phyloP scores from a whole-genome alignment of 495 filamentous ascomycete species.

The Neurospora sp. region DNA sequence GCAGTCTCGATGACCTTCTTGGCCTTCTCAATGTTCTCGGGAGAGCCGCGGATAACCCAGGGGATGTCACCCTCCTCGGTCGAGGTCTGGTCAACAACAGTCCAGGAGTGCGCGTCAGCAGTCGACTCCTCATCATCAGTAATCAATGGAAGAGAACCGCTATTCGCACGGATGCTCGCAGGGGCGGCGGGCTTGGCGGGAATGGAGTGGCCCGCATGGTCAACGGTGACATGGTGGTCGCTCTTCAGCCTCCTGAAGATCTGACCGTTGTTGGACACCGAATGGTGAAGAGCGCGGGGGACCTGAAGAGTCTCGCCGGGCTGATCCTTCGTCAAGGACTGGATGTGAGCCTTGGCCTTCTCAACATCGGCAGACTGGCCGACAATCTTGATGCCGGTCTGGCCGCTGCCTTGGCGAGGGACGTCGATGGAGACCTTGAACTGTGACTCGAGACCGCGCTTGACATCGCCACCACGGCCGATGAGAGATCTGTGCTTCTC shows the following conservation, averaged over 20 bases:
- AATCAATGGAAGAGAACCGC: conserved; percentile 66
- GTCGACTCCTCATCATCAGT: conserved; percentile 63
- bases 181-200: conserved; percentile 52
- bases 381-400: conserved; percentile 73
- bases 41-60: conserved; percentile 75
- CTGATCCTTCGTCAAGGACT: conserved; percentile 68
- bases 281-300: conserved; percentile 70
- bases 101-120: conserved; percentile 66
- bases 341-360: conserved; percentile 75
- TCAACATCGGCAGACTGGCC: conserved; percentile 70
- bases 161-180: conserved; percentile 36
- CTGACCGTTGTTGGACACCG: conserved; percentile 76
- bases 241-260: conserved; percentile 82
- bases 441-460: conserved; percentile 74
- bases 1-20: conserved; percentile 60
- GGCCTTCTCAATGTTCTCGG: conserved; percentile 68
- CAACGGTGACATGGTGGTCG: conserved; percentile 77
- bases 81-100: conserved; percentile 49
- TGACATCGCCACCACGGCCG: conserved; percentile 78
- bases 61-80: conserved; percentile 68
- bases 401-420: conserved; percentile 58
- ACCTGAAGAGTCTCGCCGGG: conserved; percentile 79
- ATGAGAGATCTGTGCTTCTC: conserved; percentile 88
- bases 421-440: conserved; percentile 87
- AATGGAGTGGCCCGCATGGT: conserved; percentile 69